Percentiles rank a stretch among this genome's conserved stretches.
phyloP scores from a whole-genome alignment of 805 yeast species.

The Pichia californica region DNA sequence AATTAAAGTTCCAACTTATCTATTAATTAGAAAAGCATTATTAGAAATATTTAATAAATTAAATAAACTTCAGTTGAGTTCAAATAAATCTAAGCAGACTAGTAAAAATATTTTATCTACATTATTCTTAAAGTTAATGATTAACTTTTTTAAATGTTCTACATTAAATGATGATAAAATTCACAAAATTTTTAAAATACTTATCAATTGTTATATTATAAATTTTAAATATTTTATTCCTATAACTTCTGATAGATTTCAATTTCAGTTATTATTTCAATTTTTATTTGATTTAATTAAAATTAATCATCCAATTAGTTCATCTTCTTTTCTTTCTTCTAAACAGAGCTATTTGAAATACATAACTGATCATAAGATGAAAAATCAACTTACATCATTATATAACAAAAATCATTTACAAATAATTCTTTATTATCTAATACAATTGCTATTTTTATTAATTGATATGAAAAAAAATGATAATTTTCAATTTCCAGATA shows the following conservation, averaged over 20 bases:
- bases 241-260: conserved; percentile 3
- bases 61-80: not conserved
- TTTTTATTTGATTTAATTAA: conserved; percentile 11
- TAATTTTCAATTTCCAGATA: not conserved
- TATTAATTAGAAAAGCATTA: not conserved
- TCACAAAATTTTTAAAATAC: conserved; percentile 9
- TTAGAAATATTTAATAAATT: not conserved
- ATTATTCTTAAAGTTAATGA: not conserved
- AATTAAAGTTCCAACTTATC: not conserved
- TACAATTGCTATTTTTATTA: conserved; percentile 10
- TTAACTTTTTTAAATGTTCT: conserved; percentile 1
- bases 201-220: conserved; percentile 11
- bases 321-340: too few relatives aligned
- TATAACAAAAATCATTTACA: not conserved
- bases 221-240: conserved; percentile 10
- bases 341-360: conserved; percentile 3
- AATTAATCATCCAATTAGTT: conserved; percentile 2
- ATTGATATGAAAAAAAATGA: not conserved
- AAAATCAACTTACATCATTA: conserved; percentile 5
- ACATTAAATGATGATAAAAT: not conserved
- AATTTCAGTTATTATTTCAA: conserved; percentile 4
- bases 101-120: conserved; percentile 3
- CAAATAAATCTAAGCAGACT: not conserved
- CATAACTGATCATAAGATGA: conserved; percentile 7
- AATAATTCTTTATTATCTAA: conserved; percentile 8